These are phyloP conservation scores for Tephrocybe sp. DNA, from an alignment of 768 basidiomycete species.

Conservation along the genomic window DNA sequence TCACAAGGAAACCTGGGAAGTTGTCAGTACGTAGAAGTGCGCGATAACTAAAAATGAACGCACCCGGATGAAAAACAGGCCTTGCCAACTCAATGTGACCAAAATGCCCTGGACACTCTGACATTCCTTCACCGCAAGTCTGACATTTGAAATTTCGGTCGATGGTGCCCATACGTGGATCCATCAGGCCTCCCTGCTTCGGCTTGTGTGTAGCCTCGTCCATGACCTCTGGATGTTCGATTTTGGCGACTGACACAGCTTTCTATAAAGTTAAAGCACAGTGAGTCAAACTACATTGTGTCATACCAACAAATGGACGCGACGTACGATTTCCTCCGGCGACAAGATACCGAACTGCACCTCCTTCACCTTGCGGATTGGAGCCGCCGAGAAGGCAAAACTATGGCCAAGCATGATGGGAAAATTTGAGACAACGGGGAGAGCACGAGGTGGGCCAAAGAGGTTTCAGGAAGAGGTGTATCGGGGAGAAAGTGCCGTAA, in stretches of 20 bases:
- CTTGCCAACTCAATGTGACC: constrained; percentile 97
- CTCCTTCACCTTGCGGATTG: constrained; percentile 93
- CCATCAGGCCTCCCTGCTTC: constrained; percentile 94
- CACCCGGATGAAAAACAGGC: constrained; percentile 97
- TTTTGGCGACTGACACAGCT: constrained; percentile 98
- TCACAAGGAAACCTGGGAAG: constrained; percentile 83
- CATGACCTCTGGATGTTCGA: constrained; percentile 98
- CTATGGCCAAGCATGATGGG: constrained; percentile 80
- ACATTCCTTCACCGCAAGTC: constrained; percentile 99
- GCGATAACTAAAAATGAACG: constrained; percentile 24
- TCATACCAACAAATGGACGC: constrained; percentile 15
- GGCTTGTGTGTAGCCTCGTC: constrained; percentile 90
- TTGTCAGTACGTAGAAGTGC: neutral
- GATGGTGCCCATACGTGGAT: constrained; percentile 97
- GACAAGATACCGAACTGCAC: constrained; percentile 99
- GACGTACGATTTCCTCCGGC: constrained; percentile 95
- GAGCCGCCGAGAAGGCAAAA: constrained; percentile 91
- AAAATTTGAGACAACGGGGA: constrained; percentile 18
- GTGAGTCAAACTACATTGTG: constrained; percentile 12
- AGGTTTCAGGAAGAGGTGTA: constrained; percentile 11
- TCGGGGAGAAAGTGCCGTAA: constrained; percentile 26
- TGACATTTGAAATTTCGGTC: constrained; percentile 99
- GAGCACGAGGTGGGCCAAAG: constrained; percentile 13
- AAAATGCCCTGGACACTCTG: constrained; percentile 99
- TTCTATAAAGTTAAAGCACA: constrained; percentile 56